These are phyloP conservation scores for Colletotrichum noveboracense DNA, from an alignment of 2,329 filamentous ascomycete genomes.

Conservation along the genomic window DNA sequence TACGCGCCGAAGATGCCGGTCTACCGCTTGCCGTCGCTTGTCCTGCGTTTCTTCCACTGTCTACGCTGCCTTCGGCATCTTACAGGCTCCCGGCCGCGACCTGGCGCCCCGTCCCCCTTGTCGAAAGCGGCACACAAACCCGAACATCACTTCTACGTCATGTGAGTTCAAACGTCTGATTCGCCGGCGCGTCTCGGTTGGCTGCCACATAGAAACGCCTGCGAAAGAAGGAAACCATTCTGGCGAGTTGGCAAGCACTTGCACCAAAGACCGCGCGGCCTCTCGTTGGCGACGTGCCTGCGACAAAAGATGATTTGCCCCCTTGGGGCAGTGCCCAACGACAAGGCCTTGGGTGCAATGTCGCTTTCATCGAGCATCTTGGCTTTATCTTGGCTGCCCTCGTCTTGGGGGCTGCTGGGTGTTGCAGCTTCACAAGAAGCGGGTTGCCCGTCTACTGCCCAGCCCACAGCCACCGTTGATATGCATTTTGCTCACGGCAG, in stretches of 20 bases:
- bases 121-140: slow-evolving; percentile 11
- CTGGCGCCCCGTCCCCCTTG: slow-evolving; percentile 2
- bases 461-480: slow-evolving; percentile 13
- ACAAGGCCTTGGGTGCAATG: background rate
- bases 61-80: background rate
- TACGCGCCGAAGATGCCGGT: slow-evolving; percentile 8
- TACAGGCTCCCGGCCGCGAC: background rate
- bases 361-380: background rate
- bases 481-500: background rate
- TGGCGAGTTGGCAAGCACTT: background rate
- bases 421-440: background rate
- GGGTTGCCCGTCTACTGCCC: background rate
- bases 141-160: slow-evolving; percentile 15
- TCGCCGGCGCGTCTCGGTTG: background rate
- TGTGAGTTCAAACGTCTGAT: background rate
- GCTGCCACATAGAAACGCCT: slow-evolving; percentile 7
- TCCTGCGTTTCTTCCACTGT: background rate
- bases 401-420: background rate
- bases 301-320: background rate
- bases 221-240: background rate
- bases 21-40: background rate
- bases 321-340: background rate
- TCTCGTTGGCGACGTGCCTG: background rate
- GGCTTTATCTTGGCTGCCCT: slow-evolving; percentile 1
- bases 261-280: background rate